Percentiles rank a stretch among this genome's conserved stretches.
These are phyloP conservation scores for Pyrus hybrid DNA, from an alignment of 331 rosid species.

Conservation along the genomic window DNA sequence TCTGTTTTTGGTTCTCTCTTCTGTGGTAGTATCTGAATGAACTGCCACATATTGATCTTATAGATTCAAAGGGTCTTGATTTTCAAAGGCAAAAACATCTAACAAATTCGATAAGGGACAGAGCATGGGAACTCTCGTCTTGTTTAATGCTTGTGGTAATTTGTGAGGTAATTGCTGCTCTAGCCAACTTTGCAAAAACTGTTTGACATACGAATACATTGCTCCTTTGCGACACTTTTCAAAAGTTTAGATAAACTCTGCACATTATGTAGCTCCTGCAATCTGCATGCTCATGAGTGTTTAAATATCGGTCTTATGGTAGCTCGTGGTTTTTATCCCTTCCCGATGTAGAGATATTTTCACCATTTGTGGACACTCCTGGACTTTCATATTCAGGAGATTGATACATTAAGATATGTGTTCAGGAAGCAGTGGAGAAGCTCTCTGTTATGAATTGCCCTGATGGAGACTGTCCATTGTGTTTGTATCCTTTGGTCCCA, in stretches of 20 bases:
- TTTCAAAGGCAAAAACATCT: conserved; percentile 46
- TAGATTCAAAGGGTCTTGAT: conserved; percentile 68
- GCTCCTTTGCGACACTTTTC: not conserved
- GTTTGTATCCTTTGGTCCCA: conserved; percentile 58
- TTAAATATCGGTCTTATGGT: not conserved
- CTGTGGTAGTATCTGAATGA: conserved; percentile 59
- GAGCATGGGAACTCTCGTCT: conserved; percentile 47
- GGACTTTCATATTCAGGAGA: not conserved
- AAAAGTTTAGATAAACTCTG: not conserved
- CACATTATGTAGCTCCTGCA: not conserved
- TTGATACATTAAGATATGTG: conserved; percentile 11
- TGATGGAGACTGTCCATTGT: conserved; percentile 80
- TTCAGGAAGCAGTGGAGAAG: conserved; percentile 76
- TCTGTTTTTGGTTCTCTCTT: not conserved
- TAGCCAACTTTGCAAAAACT: not conserved
- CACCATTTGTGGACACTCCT: not conserved
- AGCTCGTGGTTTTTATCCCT: not conserved
- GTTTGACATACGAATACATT: not conserved
- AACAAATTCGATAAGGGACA: conserved; percentile 29
- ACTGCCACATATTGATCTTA: conserved; percentile 42
- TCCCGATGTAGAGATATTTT: not conserved
- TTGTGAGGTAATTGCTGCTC: conserved; percentile 53
- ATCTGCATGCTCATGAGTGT: not conserved
- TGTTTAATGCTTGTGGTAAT: conserved; percentile 70
- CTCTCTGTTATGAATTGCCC: conserved; percentile 83